These are phyloP conservation scores for Venturia nashicola DNA, from an alignment of 2,329 filamentous ascomycete genomes.

Conservation along the genomic window DNA sequence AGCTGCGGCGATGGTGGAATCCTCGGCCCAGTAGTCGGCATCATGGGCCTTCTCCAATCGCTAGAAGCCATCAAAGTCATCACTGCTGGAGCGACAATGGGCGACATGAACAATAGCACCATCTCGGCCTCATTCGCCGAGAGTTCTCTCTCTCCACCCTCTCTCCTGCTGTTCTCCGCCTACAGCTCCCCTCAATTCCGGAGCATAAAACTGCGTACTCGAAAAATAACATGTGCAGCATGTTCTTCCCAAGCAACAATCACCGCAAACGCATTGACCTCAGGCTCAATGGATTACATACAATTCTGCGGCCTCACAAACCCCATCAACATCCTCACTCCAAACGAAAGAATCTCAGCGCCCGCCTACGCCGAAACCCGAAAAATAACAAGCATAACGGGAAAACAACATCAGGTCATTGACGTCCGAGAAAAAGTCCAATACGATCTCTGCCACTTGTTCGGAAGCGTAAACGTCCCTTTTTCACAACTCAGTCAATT, in stretches of 20 bases:
- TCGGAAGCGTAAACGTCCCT: conserved; percentile 63
- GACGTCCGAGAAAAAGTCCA: conserved; percentile 81
- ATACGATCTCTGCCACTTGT: conserved; percentile 66
- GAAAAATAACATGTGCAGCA: conserved; percentile 59
- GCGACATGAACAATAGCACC: conserved; percentile 1
- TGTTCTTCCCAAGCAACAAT: conserved; percentile 57
- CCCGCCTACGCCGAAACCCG: conserved; percentile 39
- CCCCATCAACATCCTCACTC: conserved; percentile 43
- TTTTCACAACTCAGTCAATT: conserved; percentile 36
- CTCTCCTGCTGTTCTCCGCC: conserved; percentile 42
- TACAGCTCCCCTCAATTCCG: conserved; percentile 50
- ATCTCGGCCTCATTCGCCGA: conserved; percentile 16
- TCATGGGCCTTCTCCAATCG: conserved; percentile 87
- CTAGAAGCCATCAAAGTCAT: conserved; percentile 82
- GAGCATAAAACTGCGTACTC: conserved; percentile 58
- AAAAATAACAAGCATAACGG: conserved; percentile 10
- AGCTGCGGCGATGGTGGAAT: conserved; percentile 91
- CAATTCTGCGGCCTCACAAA: conserved; percentile 64
- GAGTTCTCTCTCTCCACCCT: conserved; percentile 23
- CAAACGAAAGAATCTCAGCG: conserved; percentile 57
- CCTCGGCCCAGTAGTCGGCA: conserved; percentile 79
- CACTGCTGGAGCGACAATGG: conserved; percentile 22
- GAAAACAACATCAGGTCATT: conserved; percentile 45
- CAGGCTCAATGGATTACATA: conserved; percentile 66
- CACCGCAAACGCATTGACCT: conserved; percentile 47